These are phyloP conservation scores for Talaromyces marneffei DNA, from an alignment of 2,329 filamentous ascomycete genomes.

Conservation along the genomic window DNA sequence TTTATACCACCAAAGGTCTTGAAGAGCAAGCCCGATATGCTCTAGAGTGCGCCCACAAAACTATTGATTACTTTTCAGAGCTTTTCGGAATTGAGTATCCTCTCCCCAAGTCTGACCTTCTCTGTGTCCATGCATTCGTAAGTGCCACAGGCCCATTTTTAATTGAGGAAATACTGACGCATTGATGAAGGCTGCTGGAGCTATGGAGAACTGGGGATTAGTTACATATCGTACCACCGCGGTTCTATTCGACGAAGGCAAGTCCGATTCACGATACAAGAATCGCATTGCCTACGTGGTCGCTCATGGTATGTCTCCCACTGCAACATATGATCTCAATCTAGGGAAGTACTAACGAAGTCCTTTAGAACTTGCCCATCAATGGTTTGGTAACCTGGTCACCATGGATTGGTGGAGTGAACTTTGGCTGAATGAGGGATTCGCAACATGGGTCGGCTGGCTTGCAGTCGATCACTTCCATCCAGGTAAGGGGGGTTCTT, in stretches of 20 bases:
- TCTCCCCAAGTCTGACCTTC: conserved; percentile 81
- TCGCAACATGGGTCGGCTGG: conserved; percentile 98
- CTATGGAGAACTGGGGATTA: conserved; percentile 95
- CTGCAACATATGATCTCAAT: background rate
- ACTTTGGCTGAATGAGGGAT: conserved; percentile 91
- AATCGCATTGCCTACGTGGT: conserved; percentile 95
- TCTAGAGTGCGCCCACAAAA: conserved; percentile 82
- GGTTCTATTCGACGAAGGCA: conserved; percentile 90
- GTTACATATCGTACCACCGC: conserved; percentile 95
- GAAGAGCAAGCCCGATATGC: conserved; percentile 89
- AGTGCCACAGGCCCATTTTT: conserved; percentile 27
- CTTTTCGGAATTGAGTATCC: conserved; percentile 90
- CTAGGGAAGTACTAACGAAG: conserved; percentile 8
- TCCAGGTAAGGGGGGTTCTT: conserved; percentile 54
- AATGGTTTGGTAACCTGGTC: conserved; percentile 93
- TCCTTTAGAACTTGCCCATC: conserved; percentile 71
- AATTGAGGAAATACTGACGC: conserved; percentile 35
- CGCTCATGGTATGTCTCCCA: conserved; percentile 57
- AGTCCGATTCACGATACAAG: conserved; percentile 82
- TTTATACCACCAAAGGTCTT: conserved; percentile 92
- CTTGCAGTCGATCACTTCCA: conserved; percentile 84
- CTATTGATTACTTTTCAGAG: conserved; percentile 95
- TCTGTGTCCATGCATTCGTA: conserved; percentile 91
- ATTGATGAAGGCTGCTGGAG: conserved; percentile 49
- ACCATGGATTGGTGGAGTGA: conserved; percentile 98